These are phyloP conservation scores for Passalora sequoiae DNA, from an alignment of 2,329 filamentous ascomycete genomes.

Conservation along the genomic window DNA sequence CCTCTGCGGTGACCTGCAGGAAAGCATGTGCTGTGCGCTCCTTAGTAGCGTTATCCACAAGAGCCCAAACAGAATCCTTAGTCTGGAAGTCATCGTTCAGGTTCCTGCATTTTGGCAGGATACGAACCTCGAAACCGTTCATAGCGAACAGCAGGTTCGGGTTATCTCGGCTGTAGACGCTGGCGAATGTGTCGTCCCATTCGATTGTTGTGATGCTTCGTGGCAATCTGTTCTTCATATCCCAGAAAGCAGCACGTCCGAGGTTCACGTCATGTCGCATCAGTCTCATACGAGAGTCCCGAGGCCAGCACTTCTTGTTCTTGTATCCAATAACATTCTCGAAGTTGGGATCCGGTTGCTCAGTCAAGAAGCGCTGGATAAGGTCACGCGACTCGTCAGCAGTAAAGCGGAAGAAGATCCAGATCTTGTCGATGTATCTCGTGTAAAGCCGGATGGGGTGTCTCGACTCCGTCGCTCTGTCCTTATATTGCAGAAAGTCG, in stretches of 20 bases:
- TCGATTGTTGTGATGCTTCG: slow-evolving; percentile 95
- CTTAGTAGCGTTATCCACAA: slow-evolving; percentile 94
- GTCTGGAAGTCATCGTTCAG: slow-evolving; percentile 93
- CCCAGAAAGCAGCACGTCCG: slow-evolving; percentile 96
- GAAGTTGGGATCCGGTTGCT: slow-evolving; percentile 97
- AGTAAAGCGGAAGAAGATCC: slow-evolving; percentile 92
- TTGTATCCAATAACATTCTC: slow-evolving; percentile 98
- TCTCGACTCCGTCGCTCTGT: slow-evolving; percentile 82
- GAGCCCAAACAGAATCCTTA: slow-evolving; percentile 96
- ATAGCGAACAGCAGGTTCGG: slow-evolving; percentile 96
- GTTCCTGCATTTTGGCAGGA: slow-evolving; percentile 91
- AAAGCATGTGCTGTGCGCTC: slow-evolving; percentile 97
- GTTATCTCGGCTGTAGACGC: slow-evolving; percentile 96
- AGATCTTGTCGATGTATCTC: slow-evolving; percentile 95
- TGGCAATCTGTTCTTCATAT: slow-evolving; percentile 92
- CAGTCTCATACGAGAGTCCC: slow-evolving; percentile 93
- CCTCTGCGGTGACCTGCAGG: slow-evolving; percentile 94
- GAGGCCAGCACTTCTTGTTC: slow-evolving; percentile 99
- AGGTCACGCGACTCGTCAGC: slow-evolving; percentile 92
- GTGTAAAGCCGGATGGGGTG: slow-evolving; percentile 98
- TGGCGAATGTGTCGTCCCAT: slow-evolving; percentile 98
- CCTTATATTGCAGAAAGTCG: slow-evolving; percentile 95
- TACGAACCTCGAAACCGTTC: slow-evolving; percentile 95
- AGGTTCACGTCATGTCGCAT: slow-evolving; percentile 99
- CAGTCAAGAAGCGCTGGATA: slow-evolving; percentile 95